Conservation (phyloP, 257 asterid genomes). For the Fraxinus anomala region DNA sequence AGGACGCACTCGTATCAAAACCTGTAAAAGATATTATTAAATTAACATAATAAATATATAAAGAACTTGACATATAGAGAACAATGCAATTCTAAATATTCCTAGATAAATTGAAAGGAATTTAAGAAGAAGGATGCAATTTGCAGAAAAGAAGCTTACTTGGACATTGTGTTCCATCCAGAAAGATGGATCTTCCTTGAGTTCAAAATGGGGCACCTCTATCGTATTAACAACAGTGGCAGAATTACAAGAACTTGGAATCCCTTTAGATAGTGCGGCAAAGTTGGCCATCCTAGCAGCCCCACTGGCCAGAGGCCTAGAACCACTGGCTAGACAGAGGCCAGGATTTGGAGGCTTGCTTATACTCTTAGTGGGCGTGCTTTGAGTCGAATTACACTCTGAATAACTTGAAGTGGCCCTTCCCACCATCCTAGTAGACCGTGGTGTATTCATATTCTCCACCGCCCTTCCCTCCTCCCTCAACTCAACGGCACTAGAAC, state of each 20-base stretch:
- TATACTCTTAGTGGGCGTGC: slow-evolving; percentile 86
- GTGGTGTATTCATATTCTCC: slow-evolving; percentile 55
- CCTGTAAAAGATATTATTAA: slow-evolving; percentile 42
- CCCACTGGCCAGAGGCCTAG: slow-evolving; percentile 55
- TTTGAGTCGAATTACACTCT: slow-evolving; percentile 76
- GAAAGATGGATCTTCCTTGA: slow-evolving; percentile 84
- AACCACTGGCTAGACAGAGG: slow-evolving; percentile 54
- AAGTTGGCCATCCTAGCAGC: slow-evolving; percentile 59
- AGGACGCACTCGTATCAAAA: slow-evolving; percentile 88
- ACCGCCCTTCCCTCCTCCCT: slow-evolving; percentile 61
- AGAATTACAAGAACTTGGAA: slow-evolving; percentile 49
- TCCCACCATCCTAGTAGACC: slow-evolving; percentile 55
- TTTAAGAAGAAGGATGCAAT: not conserved
- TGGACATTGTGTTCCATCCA: slow-evolving; percentile 99
- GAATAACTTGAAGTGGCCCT: slow-evolving; percentile 62
- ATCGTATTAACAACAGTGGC: slow-evolving; percentile 57
- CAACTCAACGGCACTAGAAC: slow-evolving; percentile 43
- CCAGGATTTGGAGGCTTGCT: slow-evolving; percentile 75
- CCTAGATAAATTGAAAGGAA: not conserved
- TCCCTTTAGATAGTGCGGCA: slow-evolving; percentile 67
- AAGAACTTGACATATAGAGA: slow-evolving; percentile 4
- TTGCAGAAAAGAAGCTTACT: slow-evolving; percentile 42
- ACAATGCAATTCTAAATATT: not conserved
- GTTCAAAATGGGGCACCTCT: slow-evolving; percentile 86
- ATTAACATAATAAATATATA: slow-evolving; percentile 5